These are phyloP conservation scores for Simmondsia chinensis DNA, from an alignment of 148 eudicot species.

Conservation along the genomic window DNA sequence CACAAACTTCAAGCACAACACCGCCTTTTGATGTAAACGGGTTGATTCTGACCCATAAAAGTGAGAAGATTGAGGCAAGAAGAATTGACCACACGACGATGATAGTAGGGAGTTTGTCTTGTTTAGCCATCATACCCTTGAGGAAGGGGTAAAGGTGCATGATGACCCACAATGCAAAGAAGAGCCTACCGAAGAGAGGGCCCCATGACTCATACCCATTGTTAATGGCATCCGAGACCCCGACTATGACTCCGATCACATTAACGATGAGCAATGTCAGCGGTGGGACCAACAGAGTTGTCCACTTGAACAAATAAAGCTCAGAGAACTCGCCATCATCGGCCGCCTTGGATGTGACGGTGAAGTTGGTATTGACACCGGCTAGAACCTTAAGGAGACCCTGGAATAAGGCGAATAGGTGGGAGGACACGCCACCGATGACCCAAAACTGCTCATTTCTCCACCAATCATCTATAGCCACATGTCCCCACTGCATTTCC, in stretches of 20 bases:
- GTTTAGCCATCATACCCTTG: constrained; percentile 1
- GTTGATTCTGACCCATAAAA: constrained; percentile 62
- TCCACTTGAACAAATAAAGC: background rate
- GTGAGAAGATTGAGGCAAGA: constrained; percentile 52
- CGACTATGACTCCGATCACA: background rate
- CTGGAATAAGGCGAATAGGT: background rate
- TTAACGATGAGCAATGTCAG: background rate
- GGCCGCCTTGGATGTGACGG: background rate
- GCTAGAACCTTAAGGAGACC: background rate
- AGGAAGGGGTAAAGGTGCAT: background rate
- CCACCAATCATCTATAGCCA: constrained; percentile 1
- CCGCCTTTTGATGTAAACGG: constrained; percentile 44
- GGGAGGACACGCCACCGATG: constrained; percentile 1
- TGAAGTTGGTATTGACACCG: constrained; percentile 1
- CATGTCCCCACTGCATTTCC: background rate
- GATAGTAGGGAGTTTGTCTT: background rate
- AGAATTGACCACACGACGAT: constrained; percentile 56
- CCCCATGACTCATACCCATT: constrained; percentile 2
- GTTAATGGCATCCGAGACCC: constrained; percentile 1
- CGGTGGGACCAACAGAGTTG: background rate
- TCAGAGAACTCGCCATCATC: background rate
- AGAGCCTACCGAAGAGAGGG: background rate
- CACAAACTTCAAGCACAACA: constrained; percentile 53
- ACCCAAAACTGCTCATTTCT: constrained; percentile 4
- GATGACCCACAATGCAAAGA: constrained; percentile 3